Percentiles rank a stretch among this genome's conserved stretches.
Conservation (phyloP, 148 eudicot genomes). For the Agrostemma githago region DNA sequence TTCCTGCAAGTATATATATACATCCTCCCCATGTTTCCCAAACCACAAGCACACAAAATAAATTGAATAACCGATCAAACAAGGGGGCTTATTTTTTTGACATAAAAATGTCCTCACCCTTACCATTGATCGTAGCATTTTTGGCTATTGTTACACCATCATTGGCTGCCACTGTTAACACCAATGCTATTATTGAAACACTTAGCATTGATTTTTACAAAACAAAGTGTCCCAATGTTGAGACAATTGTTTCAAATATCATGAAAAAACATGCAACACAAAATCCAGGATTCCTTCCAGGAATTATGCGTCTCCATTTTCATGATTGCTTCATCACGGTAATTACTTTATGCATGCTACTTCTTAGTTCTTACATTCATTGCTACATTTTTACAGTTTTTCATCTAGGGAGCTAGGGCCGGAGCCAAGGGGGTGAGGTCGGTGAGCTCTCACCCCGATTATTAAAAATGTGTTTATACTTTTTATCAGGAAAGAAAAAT, state of each 20-base stretch:
- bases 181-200: conserved; percentile 13
- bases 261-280: not conserved
- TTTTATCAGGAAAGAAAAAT: too few relatives aligned
- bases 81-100: not conserved
- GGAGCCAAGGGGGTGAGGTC: too few relatives aligned
- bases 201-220: conserved; percentile 22
- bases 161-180: not conserved
- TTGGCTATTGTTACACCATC: not conserved
- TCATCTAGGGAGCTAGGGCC: too few relatives aligned
- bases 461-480: too few relatives aligned
- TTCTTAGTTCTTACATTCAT: not conserved
- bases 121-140: not conserved
- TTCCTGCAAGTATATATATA: not conserved
- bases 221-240: conserved; percentile 16
- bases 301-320: conserved; percentile 28
- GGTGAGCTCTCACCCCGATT: too few relatives aligned
- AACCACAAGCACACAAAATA: conserved; percentile 4
- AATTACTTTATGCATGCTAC: not conserved
- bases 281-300: conserved; percentile 15
- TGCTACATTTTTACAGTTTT: not conserved
- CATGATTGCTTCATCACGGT: conserved; percentile 29
- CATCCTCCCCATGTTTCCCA: not conserved
- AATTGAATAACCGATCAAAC: not conserved
- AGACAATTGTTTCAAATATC: conserved; percentile 11
- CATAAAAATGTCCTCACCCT: conserved; percentile 18